A percentile compares a stretch with the other conserved stretches of the same genome.
phyloP scores from a whole-genome alignment of 441 rosid species.

The Populus hybrid region DNA sequence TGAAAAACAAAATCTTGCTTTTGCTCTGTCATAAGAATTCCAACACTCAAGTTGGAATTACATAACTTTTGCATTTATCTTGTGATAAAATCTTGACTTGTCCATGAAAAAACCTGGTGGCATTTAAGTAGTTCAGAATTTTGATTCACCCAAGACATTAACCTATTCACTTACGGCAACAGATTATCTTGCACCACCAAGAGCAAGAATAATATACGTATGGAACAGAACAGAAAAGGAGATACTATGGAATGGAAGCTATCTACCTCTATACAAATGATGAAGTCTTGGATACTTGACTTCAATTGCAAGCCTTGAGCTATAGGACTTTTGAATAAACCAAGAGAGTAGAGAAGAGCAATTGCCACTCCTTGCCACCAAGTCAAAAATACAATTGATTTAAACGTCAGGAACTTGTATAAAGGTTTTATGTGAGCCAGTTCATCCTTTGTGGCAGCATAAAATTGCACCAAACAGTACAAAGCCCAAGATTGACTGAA shows the following conservation, averaged over 20 bases:
- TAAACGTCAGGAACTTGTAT: slow-evolving; percentile 89
- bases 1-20: not conserved
- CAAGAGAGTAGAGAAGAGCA: slow-evolving; percentile 80
- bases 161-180: not conserved
- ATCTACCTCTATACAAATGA: slow-evolving; percentile 97
- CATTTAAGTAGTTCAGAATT: not conserved
- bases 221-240: not conserved
- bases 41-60: not conserved
- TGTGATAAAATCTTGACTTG: not conserved
- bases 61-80: not conserved
- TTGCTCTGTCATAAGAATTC: not conserved
- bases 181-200: not conserved
- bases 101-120: not conserved
- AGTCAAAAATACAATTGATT: slow-evolving; percentile 95
- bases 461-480: slow-evolving; percentile 94
- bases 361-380: slow-evolving; percentile 99
- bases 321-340: slow-evolving; percentile 77
- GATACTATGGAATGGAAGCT: slow-evolving; percentile 19
- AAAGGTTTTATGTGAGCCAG: slow-evolving; percentile 91
- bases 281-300: slow-evolving; percentile 94
- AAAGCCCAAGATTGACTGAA: slow-evolving; percentile 99
- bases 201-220: not conserved
- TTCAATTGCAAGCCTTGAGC: slow-evolving; percentile 85
- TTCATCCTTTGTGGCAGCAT: slow-evolving; percentile 83
- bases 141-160: not conserved